These are phyloP conservation scores for Phytophthora hybrid DNA, from an alignment of 352 stramenopile genomes.

Conservation along the genomic window DNA sequence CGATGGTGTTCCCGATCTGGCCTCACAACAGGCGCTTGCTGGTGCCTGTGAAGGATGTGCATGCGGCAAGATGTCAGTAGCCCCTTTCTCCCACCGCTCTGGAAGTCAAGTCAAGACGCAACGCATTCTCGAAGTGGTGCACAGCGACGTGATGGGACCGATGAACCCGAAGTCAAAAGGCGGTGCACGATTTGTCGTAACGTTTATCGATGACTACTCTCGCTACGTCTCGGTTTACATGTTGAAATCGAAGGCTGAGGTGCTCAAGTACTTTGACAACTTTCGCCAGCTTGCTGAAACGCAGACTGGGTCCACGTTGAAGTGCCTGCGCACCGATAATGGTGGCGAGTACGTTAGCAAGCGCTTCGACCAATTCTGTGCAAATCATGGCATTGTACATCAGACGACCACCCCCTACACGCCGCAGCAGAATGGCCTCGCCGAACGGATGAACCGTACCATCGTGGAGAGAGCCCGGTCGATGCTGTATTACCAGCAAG, in stretches of 20 bases:
- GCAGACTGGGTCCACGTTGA: slow-evolving; percentile 7
- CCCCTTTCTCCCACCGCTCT: slow-evolving; percentile 9
- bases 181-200: slow-evolving; percentile 22
- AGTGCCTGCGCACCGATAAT: slow-evolving; percentile 29
- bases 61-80: slow-evolving; percentile 20
- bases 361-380: slow-evolving; percentile 19
- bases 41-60: slow-evolving; percentile 29
- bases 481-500: slow-evolving; percentile 20
- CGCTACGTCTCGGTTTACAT: slow-evolving; percentile 16
- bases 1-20: slow-evolving; percentile 2
- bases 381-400: slow-evolving; percentile 16
- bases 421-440: slow-evolving; percentile 26
- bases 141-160: slow-evolving; percentile 31
- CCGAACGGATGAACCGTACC: slow-evolving; percentile 23
- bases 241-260: slow-evolving; percentile 7
- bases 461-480: slow-evolving; percentile 7
- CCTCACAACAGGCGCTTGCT: neutral
- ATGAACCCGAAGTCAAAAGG: slow-evolving; percentile 18
- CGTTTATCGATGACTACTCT: slow-evolving; percentile 34
- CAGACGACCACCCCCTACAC: slow-evolving; percentile 14
- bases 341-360: slow-evolving; percentile 30
- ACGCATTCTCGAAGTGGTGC: slow-evolving; percentile 4
- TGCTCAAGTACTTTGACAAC: slow-evolving; percentile 10
- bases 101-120: slow-evolving; percentile 23
- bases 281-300: slow-evolving; percentile 7